These are phyloP conservation scores for Pseudohalonectria lignicola DNA, from an alignment of 2,329 filamentous ascomycete genomes.

Conservation along the genomic window DNA sequence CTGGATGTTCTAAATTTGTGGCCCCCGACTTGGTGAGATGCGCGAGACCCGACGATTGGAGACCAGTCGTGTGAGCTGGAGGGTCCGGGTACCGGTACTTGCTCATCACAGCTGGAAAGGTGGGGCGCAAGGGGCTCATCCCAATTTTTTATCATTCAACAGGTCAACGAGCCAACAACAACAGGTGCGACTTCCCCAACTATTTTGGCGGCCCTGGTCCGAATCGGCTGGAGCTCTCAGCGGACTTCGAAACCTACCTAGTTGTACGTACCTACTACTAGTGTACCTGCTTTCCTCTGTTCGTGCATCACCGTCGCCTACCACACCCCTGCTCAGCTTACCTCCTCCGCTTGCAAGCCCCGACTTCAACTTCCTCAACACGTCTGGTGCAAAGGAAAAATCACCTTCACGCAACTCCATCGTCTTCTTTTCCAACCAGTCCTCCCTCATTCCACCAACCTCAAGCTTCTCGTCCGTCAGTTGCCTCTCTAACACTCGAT, in stretches of 20 bases:
- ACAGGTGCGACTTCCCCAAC: conserved; percentile 17
- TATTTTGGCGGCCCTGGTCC: too few species aligned
- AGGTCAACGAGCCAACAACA: conserved; percentile 15
- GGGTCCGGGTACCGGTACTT: conserved; percentile 6
- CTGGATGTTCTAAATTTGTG: neutral
- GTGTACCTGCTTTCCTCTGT: too few species aligned
- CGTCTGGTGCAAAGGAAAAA: neutral
- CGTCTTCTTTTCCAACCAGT: neutral
- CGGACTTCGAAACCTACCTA: too few species aligned
- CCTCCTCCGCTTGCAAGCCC: too few species aligned
- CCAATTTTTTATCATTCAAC: conserved; percentile 11
- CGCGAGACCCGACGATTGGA: neutral
- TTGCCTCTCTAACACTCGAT: too few species aligned
- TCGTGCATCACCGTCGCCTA: conserved; percentile 2
- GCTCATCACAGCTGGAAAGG: neutral
- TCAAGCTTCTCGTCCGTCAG: neutral
- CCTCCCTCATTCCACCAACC: too few species aligned
- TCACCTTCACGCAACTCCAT: neutral
- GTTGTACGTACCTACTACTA: conserved; percentile 1
- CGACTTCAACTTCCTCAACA: neutral
- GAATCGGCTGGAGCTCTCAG: too few species aligned
- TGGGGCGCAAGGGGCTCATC: neutral
- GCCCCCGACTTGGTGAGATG: neutral
- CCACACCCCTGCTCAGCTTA: conserved; percentile 1
- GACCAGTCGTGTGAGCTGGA: neutral